These are phyloP conservation scores for Tephrocybe sp. DNA, from an alignment of 768 basidiomycete species.

Conservation along the genomic window DNA sequence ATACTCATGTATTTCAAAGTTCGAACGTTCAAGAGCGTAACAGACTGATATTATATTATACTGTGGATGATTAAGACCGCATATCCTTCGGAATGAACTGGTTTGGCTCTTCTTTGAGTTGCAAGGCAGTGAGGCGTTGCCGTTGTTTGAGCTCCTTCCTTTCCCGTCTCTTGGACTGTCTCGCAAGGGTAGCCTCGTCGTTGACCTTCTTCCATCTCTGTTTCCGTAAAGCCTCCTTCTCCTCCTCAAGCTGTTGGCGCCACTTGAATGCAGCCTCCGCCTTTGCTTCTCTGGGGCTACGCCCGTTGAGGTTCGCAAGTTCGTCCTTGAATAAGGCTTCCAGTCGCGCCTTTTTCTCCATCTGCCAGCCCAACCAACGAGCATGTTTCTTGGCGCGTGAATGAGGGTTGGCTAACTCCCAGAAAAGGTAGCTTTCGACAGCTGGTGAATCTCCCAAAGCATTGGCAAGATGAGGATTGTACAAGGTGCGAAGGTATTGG, in stretches of 20 bases:
- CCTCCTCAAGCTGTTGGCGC: slow-evolving; percentile 54
- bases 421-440: slow-evolving; percentile 61
- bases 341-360: slow-evolving; percentile 46
- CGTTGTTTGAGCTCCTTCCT: slow-evolving; percentile 52
- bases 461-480: slow-evolving; percentile 47
- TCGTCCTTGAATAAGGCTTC: slow-evolving; percentile 53
- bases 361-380: slow-evolving; percentile 64
- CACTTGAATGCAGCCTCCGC: slow-evolving; percentile 78
- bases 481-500: slow-evolving; percentile 56
- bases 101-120: slow-evolving; percentile 53
- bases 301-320: slow-evolving; percentile 54
- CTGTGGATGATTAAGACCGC: slow-evolving; percentile 11
- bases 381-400: slow-evolving; percentile 78
- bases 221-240: slow-evolving; percentile 60
- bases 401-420: slow-evolving; percentile 80
- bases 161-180: slow-evolving; percentile 53
- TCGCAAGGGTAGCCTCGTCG: slow-evolving; percentile 48
- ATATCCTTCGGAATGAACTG: slow-evolving; percentile 49
- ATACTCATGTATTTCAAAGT: too few relatives aligned
- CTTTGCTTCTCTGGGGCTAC: slow-evolving; percentile 58
- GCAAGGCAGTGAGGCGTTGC: slow-evolving; percentile 53
- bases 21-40: too few relatives aligned
- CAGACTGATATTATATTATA: slow-evolving; percentile 1
- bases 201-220: slow-evolving; percentile 51
- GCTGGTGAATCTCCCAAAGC: slow-evolving; percentile 52